Base-by-base conservation (phyloP, 192 early-diverging fungal species). In the Dissophora globulifera region DNA sequence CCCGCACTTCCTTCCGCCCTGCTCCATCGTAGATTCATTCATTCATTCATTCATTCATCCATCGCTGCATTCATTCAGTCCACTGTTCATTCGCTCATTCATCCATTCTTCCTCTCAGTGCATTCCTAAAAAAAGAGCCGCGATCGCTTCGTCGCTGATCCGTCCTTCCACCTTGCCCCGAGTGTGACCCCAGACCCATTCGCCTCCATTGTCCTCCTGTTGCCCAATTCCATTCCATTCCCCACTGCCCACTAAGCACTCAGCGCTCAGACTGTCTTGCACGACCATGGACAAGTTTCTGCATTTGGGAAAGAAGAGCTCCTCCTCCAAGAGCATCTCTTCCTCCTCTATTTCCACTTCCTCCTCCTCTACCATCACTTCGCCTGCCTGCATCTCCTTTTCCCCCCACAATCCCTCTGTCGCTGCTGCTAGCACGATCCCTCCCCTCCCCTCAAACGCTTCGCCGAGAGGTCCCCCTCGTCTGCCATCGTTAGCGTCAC, bases 121-220 rank as follows among this genome's bases (percentile, higher is more conserved):
- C n/a, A 31, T 54, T 54, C 46, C 58, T 33, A 61, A 48, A 20
- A 47, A 22, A 57, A 17, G 38, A 8, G 25, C n/a, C n/a, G 11
- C 10, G 22, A 19, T 23, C 55, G 23, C 17, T 33, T 6, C 19
- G 22, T 38, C 17, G 15, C 4, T 16, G 26, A 49, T 17, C 35
- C 41, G 35, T 0, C 30, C 67, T 69, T 69, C 67, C 67, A 69
- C 51, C 58, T 69, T 61, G 58, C 58, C 67, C 67, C 58, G 55
- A 58, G 65, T 23, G 7, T 17, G 22, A 33, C 47, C 31, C n/a
- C 29, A 17, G 32, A 50, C 10, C 19, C 1, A 15, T 40, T 40
- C 22, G 41, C 13, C 35, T 38, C 35, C 35, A 38, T 38, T 38
- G 35, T 13, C 7, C 35, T 10, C 48, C 11, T 61, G 12, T 15